Evolutionary conservation across 2,329 filamentous ascomycete genomes (phyloP).

Genomic region (Karstenula rhodostoma): DNA sequence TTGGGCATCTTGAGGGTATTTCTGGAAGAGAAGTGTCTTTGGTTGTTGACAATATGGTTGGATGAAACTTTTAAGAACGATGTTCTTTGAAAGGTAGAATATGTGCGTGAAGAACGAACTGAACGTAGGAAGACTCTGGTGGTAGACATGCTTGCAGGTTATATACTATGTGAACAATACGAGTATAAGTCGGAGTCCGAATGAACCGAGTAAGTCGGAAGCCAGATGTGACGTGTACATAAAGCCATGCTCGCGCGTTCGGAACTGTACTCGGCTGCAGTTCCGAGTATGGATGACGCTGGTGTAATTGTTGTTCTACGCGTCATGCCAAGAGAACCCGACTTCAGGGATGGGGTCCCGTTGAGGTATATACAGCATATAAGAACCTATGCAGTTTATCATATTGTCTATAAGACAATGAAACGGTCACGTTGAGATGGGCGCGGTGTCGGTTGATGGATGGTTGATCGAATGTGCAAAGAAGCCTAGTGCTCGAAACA

Average conservation of each 20-base stretch:
- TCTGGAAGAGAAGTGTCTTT: constrained; percentile 30
- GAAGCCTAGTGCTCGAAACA: not conserved
- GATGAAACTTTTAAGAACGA: not conserved
- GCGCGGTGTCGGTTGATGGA: no score
- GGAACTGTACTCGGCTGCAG: not conserved
- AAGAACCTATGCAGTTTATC: not conserved
- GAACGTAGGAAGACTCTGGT: not conserved
- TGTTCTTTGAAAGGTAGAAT: not conserved
- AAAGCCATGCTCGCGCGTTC: not conserved
- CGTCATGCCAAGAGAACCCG: constrained; percentile 12
- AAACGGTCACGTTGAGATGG: no score
- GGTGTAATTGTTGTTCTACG: constrained; percentile 7
- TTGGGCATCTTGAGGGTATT: constrained; percentile 55
- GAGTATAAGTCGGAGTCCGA: not conserved
- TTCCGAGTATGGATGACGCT: constrained; percentile 3
- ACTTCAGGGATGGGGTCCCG: not conserved
- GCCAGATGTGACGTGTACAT: constrained; percentile 6
- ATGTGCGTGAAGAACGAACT: constrained; percentile 2
- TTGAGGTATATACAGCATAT: not conserved
- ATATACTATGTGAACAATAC: not conserved
- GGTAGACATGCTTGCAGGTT: not conserved
- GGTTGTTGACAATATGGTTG: not conserved
- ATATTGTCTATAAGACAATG: not conserved
- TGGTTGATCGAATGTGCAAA: no score
- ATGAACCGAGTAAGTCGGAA: not conserved